Percentiles rank a stretch among this genome's conserved stretches.
Conservation (phyloP, 2,329 filamentous ascomycete genomes). For the Claviceps paspali region DNA sequence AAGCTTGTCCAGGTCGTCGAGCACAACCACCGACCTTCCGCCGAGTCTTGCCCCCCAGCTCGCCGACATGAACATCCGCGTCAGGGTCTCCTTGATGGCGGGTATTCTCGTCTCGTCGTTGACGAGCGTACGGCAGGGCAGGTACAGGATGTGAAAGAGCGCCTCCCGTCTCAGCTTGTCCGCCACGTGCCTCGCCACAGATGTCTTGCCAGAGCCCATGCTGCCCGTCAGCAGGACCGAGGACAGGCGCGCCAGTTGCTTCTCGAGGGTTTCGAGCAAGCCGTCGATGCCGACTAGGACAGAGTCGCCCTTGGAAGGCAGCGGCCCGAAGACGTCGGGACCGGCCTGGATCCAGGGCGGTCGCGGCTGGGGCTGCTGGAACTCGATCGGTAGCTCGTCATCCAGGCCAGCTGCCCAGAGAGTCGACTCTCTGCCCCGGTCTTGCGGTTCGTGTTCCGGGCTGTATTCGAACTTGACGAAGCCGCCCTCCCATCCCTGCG, state of each 20-base stretch:
- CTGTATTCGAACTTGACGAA: slow-evolving; percentile 57
- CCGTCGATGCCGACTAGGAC: slow-evolving; percentile 72
- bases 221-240: slow-evolving; percentile 83
- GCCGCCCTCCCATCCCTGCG: slow-evolving; percentile 64
- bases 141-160: slow-evolving; percentile 72
- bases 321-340: slow-evolving; percentile 33
- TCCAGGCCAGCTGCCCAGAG: slow-evolving; percentile 71
- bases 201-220: slow-evolving; percentile 80
- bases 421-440: slow-evolving; percentile 30
- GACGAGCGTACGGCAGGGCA: slow-evolving; percentile 72
- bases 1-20: slow-evolving; percentile 86
- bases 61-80: slow-evolving; percentile 71
- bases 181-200: slow-evolving; percentile 60
- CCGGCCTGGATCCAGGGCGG: slow-evolving; percentile 38
- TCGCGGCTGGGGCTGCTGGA: slow-evolving; percentile 58
- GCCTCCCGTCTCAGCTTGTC: slow-evolving; percentile 55
- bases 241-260: slow-evolving; percentile 68
- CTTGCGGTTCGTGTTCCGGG: slow-evolving; percentile 19
- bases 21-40: slow-evolving; percentile 67
- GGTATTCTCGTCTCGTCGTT: slow-evolving; percentile 84
- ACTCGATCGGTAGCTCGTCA: slow-evolving; percentile 54
- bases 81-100: slow-evolving; percentile 79
- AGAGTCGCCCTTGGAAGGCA: slow-evolving; percentile 39
- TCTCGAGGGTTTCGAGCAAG: slow-evolving; percentile 55
- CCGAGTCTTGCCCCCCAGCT: slow-evolving; percentile 83